These are phyloP conservation scores for Solanum phureja DNA, from an alignment of 257 asterid genomes.

Conservation along the genomic window DNA sequence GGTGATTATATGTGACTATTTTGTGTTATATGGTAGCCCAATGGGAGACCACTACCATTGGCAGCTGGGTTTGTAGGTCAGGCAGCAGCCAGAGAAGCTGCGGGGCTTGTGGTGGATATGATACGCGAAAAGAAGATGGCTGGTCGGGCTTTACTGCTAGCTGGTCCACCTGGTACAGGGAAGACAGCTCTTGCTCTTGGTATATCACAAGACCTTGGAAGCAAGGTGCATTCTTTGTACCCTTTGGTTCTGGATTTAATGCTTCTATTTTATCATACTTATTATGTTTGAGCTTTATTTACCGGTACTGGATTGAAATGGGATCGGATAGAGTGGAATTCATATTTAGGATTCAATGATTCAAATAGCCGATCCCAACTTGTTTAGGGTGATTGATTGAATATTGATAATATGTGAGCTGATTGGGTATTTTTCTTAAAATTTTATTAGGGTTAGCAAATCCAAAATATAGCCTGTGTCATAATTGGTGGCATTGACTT, in stretches of 20 bases:
- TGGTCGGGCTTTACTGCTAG: neutral
- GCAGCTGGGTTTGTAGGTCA: neutral
- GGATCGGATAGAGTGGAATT: neutral
- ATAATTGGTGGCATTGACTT: neutral
- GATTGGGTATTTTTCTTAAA: neutral
- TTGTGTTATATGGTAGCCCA: constrained; percentile 27
- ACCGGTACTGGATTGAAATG: neutral
- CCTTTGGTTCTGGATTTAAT: neutral
- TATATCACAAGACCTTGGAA: neutral
- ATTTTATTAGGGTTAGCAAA: neutral
- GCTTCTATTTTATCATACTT: neutral
- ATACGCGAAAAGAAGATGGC: neutral
- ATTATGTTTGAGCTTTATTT: neutral
- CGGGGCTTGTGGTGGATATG: neutral
- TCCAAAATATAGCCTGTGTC: neutral
- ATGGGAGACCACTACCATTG: neutral
- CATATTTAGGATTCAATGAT: neutral
- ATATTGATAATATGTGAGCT: neutral
- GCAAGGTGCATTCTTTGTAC: neutral
- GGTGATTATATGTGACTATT: neutral
- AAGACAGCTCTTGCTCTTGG: neutral
- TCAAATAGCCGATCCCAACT: neutral
- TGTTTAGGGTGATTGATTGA: neutral
- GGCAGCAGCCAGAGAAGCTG: neutral
- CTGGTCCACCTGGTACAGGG: neutral